Conservation (phyloP, 1,284 basidiomycete genomes). For the Pyrrhoderma noxium region DNA sequence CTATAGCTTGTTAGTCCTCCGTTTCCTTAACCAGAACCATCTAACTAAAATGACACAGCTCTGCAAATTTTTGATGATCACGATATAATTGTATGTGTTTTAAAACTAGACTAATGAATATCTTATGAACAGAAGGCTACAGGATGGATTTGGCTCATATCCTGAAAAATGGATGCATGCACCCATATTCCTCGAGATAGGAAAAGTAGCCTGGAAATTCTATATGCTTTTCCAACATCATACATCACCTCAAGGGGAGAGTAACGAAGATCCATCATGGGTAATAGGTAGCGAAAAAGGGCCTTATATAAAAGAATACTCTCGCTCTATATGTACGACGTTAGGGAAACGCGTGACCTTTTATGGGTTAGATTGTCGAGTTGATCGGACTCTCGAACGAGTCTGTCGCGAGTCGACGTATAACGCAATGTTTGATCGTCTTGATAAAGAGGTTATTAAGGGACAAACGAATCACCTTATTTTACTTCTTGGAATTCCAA, state of each 20-base stretch:
- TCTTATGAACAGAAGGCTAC: not conserved
- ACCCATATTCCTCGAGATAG: conserved; percentile 26
- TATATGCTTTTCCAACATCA: conserved; percentile 32
- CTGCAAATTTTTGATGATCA: conserved; percentile 38
- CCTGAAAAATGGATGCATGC: conserved; percentile 26
- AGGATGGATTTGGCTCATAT: conserved; percentile 31
- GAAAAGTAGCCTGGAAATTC: conserved; percentile 28
- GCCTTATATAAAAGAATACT: conserved; percentile 20
- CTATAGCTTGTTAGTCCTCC: conserved; percentile 16
- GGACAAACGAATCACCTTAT: conserved; percentile 27
- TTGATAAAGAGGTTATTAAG: conserved; percentile 25
- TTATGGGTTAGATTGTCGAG: conserved; percentile 30
- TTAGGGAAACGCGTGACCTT: conserved; percentile 23
- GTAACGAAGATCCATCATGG: conserved; percentile 20
- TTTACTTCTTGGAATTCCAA: conserved; percentile 29
- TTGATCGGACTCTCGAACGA: conserved; percentile 28
- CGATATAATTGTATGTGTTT: conserved; percentile 20
- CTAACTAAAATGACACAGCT: conserved; percentile 7
- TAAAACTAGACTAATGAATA: conserved; percentile 20
- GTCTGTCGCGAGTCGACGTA: conserved; percentile 29
- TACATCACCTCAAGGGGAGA: conserved; percentile 20
- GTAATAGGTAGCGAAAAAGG: conserved; percentile 20
- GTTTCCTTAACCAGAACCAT: conserved; percentile 11
- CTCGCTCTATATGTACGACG: conserved; percentile 22
- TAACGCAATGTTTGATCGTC: conserved; percentile 24